Percentiles rank a stretch among this genome's conserved stretches.
Conservation (phyloP, 2,329 filamentous ascomycete genomes). For the Epichloe brachyelytri region DNA sequence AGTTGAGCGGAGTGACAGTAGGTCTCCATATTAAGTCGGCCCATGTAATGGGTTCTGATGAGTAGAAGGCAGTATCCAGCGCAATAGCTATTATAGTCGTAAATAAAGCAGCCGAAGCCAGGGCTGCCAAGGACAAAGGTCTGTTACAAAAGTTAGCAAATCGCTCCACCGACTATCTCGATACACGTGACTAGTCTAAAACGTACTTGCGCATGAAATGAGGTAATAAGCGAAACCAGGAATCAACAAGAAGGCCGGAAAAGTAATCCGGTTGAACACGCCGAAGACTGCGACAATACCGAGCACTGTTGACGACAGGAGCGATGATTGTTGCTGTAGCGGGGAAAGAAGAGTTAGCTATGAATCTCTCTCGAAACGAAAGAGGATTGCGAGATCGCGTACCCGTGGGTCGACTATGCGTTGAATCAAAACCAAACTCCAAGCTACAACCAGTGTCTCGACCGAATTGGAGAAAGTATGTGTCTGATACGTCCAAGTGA, state of each 20-base stretch:
- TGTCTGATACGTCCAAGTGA: constrained; percentile 97
- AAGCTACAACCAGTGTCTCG: constrained; percentile 83
- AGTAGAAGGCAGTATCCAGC: constrained; percentile 79
- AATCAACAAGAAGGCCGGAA: constrained; percentile 81
- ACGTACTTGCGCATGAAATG: constrained; percentile 71
- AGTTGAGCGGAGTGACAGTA: constrained; percentile 66
- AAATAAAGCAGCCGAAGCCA: constrained; percentile 50
- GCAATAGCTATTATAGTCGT: constrained; percentile 63
- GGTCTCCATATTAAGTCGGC: constrained; percentile 49
- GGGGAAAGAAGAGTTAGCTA: constrained; percentile 10
- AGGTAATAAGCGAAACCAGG: constrained; percentile 68
- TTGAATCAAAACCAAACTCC: constrained; percentile 84
- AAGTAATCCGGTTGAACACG: constrained; percentile 93
- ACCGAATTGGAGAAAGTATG: constrained; percentile 98
- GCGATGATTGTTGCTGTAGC: constrained; percentile 55
- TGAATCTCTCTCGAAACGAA: constrained; percentile 8
- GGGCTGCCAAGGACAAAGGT: constrained; percentile 47
- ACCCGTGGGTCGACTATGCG: constrained; percentile 73
- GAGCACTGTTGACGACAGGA: constrained; percentile 63
- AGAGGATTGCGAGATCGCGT: constrained; percentile 17
- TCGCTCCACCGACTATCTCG: not conserved
- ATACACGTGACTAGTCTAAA: not conserved
- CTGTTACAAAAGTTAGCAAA: constrained; percentile 22
- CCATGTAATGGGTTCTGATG: constrained; percentile 48
- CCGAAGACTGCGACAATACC: constrained; percentile 75